These are phyloP conservation scores for Colletotrichum sp. DNA, from an alignment of 2,329 filamentous ascomycete genomes.

Conservation along the genomic window DNA sequence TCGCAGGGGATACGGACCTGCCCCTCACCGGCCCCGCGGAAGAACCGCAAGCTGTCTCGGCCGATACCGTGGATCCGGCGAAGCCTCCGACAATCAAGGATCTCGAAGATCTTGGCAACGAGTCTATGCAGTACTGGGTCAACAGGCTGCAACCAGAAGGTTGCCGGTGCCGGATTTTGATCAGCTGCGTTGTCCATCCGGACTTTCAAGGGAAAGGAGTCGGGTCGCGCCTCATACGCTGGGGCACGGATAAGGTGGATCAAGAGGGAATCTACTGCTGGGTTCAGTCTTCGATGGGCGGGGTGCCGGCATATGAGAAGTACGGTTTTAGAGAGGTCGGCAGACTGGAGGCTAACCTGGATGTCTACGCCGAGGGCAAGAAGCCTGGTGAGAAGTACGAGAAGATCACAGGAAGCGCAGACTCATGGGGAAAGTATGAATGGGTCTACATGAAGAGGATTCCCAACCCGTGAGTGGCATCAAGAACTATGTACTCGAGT, in stretches of 20 bases:
- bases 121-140: constrained; percentile 33
- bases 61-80: not conserved
- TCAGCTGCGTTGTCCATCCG: constrained; percentile 35
- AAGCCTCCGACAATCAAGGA: constrained; percentile 26
- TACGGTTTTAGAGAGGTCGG: constrained; percentile 31
- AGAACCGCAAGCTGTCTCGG: not conserved
- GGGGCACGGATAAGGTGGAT: constrained; percentile 34
- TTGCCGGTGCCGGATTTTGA: constrained; percentile 38
- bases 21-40: constrained; percentile 17
- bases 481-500: not conserved
- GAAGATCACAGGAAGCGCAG: constrained; percentile 16
- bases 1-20: constrained; percentile 27
- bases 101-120: constrained; percentile 32
- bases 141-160: constrained; percentile 28
- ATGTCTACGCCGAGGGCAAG: not conserved
- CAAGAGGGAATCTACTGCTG: constrained; percentile 30
- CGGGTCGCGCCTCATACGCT: constrained; percentile 35
- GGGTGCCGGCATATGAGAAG: constrained; percentile 30
- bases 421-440: constrained; percentile 24
- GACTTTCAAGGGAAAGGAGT: constrained; percentile 35
- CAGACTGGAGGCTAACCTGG: not conserved
- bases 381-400: not conserved
- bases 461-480: not conserved
- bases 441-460: constrained; percentile 36
- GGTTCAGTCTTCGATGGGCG: constrained; percentile 31